Conservation (phyloP, 192 early-diverging fungal species). For the Gonapodya prolifera region DNA sequence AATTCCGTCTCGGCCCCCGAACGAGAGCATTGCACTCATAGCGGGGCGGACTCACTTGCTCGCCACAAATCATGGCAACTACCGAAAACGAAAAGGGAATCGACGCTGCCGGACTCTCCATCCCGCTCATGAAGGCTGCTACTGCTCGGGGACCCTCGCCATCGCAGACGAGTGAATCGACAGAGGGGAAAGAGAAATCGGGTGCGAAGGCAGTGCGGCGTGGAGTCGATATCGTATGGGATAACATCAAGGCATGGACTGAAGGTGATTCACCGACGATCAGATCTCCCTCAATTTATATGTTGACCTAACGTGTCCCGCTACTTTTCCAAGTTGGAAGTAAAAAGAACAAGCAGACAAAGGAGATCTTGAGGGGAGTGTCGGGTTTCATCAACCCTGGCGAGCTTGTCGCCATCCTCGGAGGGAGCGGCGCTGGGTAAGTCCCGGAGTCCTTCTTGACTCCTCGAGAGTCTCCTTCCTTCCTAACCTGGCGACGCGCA, state of each 20-base stretch:
- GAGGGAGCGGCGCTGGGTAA: conserved; percentile 6
- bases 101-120: no score
- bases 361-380: background rate
- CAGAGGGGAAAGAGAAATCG: background rate
- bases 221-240: background rate
- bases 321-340: background rate
- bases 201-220: background rate
- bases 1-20: no score
- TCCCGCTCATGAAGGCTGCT: background rate
- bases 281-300: background rate
- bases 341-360: background rate
- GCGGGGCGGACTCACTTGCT: no score
- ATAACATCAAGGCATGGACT: background rate
- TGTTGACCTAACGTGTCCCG: background rate
- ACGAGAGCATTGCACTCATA: no score
- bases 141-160: background rate
- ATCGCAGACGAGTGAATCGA: background rate
- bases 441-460: background rate
- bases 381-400: background rate
- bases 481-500: background rate
- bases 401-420: conserved; percentile 9
- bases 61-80: no score
- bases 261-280: background rate
- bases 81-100: no score
- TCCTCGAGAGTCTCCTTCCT: background rate